Percentiles rank a stretch among this genome's conserved stretches.
phyloP scores from a whole-genome alignment of 2,329 filamentous ascomycete species.

The Bipolaris zeicola region DNA sequence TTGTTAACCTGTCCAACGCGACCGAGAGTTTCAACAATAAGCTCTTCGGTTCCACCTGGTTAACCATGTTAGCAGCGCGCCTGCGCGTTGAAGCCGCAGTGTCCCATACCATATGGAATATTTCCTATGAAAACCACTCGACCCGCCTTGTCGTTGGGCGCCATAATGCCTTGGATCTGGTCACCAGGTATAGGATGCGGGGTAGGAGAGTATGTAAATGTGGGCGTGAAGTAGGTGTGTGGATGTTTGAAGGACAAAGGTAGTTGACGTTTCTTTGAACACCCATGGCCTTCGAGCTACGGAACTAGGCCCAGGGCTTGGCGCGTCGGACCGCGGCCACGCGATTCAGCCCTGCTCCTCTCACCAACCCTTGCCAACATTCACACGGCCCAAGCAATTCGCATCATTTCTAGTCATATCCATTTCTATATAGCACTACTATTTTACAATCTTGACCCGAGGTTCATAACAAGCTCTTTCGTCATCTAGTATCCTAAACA shows the following conservation, averaged over 20 bases:
- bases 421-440: background rate
- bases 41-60: constrained; percentile 89
- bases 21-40: constrained; percentile 92
- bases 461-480: background rate
- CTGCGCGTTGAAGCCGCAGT: background rate
- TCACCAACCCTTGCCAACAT: background rate
- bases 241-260: background rate
- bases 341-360: background rate
- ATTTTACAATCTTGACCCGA: background rate
- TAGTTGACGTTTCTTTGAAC: constrained; percentile 10
- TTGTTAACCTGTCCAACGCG: constrained; percentile 88
- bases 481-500: background rate
- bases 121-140: constrained; percentile 85
- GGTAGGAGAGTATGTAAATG: background rate
- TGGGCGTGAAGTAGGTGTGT: background rate
- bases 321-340: constrained; percentile 9
- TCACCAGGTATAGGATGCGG: background rate
- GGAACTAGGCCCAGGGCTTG: constrained; percentile 9
- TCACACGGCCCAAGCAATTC: background rate
- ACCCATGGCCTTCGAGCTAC: constrained; percentile 8
- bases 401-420: background rate
- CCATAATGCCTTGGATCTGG: constrained; percentile 24
- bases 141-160: constrained; percentile 68
- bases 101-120: constrained; percentile 74
- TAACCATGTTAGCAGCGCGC: constrained; percentile 20